A percentile compares a stretch with the other conserved stretches of the same genome.
These are phyloP conservation scores for Microcyclospora pomicola DNA, from an alignment of 2,329 filamentous ascomycete genomes.

Conservation along the genomic window DNA sequence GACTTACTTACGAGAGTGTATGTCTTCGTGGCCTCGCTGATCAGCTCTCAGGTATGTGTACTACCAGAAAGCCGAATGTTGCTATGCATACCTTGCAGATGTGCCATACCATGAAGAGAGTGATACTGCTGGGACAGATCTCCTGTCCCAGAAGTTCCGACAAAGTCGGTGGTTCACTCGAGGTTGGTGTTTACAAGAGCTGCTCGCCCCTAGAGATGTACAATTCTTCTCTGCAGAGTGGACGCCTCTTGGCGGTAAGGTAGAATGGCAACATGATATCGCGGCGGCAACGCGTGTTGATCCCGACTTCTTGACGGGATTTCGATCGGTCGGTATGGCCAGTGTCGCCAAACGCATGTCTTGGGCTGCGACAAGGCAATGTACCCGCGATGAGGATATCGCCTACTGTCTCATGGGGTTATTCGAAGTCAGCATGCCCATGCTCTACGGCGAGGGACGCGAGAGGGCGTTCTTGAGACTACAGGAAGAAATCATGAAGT, in stretches of 20 bases:
- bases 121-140: background rate
- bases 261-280: conserved; percentile 5
- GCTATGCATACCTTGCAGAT: background rate
- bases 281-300: conserved; percentile 17
- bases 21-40: too few species aligned
- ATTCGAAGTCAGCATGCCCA: conserved; percentile 31
- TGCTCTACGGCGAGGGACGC: conserved; percentile 28
- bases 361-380: conserved; percentile 6
- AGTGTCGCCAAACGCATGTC: conserved; percentile 8
- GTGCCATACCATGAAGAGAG: background rate
- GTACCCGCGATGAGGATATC: conserved; percentile 24
- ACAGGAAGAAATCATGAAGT: conserved; percentile 10
- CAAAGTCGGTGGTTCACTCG: conserved; percentile 4
- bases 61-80: conserved; percentile 1
- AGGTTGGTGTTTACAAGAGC: conserved; percentile 8
- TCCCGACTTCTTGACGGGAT: conserved; percentile 8
- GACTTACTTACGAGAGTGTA: conserved; percentile 1
- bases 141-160: background rate
- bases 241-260: conserved; percentile 9
- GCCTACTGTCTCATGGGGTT: conserved; percentile 34
- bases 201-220: conserved; percentile 5
- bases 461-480: conserved; percentile 9
- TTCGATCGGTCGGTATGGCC: background rate
- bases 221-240: conserved; percentile 5
- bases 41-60: too few species aligned